phyloP scores from a whole-genome alignment of 805 yeast genomes.

The Yarrowia phangngaensis region DNA sequence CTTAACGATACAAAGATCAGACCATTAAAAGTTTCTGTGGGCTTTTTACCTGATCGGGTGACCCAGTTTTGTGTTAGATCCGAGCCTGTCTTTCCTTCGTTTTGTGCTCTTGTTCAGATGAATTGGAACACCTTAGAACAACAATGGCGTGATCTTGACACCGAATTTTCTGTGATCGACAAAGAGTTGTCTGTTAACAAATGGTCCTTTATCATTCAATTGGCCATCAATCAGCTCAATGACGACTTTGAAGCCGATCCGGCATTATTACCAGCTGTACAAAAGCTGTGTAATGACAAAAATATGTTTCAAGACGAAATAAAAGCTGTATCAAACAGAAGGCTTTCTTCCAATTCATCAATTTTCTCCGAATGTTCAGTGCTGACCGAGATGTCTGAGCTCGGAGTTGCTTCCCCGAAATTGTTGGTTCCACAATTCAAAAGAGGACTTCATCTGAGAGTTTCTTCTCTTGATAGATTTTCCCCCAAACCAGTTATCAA shows the following conservation, averaged over 20 bases:
- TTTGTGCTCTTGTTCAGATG: conserved; percentile 28
- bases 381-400: conserved; percentile 13
- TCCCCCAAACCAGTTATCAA: conserved; percentile 23
- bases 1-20: conserved; percentile 28
- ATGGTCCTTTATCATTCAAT: conserved; percentile 30
- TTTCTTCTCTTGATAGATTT: conserved; percentile 10
- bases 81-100: conserved; percentile 29
- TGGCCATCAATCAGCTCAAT: conserved; percentile 4
- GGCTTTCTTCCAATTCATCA: conserved; percentile 17
- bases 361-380: conserved; percentile 19
- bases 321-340: background rate
- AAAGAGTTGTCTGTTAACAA: conserved; percentile 31
- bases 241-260: conserved; percentile 12
- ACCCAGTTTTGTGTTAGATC: conserved; percentile 31
- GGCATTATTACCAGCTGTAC: conserved; percentile 1
- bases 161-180: conserved; percentile 29
- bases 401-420: conserved; percentile 2
- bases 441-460: conserved; percentile 20
- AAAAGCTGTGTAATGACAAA: conserved; percentile 7
- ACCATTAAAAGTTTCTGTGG: conserved; percentile 33
- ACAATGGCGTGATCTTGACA: conserved; percentile 27
- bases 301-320: conserved; percentile 10
- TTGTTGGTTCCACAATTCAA: conserved; percentile 1
- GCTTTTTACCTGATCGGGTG: conserved; percentile 32
- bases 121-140: conserved; percentile 30